Evolutionary conservation across 768 basidiomycete genomes (phyloP), one percentile per base, ranked within the genome.

Genomic region (Harrya chromipes): DNA sequence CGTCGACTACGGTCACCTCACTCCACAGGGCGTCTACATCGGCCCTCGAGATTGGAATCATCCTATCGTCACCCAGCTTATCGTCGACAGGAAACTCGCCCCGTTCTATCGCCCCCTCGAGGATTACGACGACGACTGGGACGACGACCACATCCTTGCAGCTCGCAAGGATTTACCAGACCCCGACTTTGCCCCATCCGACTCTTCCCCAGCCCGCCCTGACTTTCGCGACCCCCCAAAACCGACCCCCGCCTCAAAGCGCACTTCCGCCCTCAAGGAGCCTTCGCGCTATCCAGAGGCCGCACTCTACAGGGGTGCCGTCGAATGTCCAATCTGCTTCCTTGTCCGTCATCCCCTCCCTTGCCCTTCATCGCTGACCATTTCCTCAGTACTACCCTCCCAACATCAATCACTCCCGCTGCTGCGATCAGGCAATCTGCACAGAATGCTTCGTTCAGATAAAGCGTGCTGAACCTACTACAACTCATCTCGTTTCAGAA

Each of bases 391-490:
- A 95, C 70, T 99, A 97, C 64, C 97, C 97, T 20, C 79, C 88
- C 40, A 95, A 97, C 70, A 97, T 97, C 70, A 97, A 98, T 65
- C 87, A 85, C 60, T 97, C 97, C 34, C 82, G 97, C 64, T 99
- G 97, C 67, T 99, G 97, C 67, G 94, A 95, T 75, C 97, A 99
- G 59, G 87, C 90, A 19, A 95, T 99, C 54, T 99, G 97, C 67
- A 97, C 97, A 33, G 97, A 99, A 71, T 99, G 97, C 66, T 98
- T 99, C 63, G 93, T 97, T 19, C 95, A 97, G 72, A 98, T 99
- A 72, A 98, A 97, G 74, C 87, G 97, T 47, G 83, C 81, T 31
- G 97, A 99, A 55, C 93, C 97, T 6, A 95, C 93, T 0, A 78
- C 92, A 7, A 97, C 94, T 0, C 94, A 98, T 70, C 77, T 97